Conservation (phyloP, 1,284 basidiomycete species). For the Cryptococcus neoformans region DNA sequence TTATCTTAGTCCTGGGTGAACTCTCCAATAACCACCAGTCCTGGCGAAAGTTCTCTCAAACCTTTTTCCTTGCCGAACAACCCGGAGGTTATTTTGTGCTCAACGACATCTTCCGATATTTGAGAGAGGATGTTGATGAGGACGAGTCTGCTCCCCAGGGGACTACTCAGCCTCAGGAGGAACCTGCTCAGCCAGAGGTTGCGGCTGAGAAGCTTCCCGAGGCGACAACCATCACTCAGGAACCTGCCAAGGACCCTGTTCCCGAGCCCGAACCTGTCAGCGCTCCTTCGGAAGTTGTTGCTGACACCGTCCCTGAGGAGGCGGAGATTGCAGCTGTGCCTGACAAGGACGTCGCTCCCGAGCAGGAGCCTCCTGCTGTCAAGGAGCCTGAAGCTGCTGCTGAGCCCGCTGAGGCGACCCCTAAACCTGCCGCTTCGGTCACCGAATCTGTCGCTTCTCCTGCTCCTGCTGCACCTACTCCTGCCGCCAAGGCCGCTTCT, state of each 20-base stretch:
- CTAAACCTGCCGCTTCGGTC: constrained; percentile 16
- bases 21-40: constrained; percentile 85
- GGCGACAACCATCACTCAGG: constrained; percentile 23
- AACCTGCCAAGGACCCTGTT: constrained; percentile 24
- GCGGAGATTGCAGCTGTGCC: constrained; percentile 47
- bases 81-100: constrained; percentile 99
- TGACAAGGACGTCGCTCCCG: constrained; percentile 32
- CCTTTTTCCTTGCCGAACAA: constrained; percentile 99
- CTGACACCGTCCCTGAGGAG: constrained; percentile 33
- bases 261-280: constrained; percentile 45
- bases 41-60: constrained; percentile 99
- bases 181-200: constrained; percentile 23
- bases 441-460: constrained; percentile 14
- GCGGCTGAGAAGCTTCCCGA: constrained; percentile 27
- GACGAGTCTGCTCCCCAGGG: constrained; percentile 71
- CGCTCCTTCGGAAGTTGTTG: constrained; percentile 29
- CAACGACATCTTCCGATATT: constrained; percentile 99
- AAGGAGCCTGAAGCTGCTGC: constrained; percentile 24
- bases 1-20: constrained; percentile 99
- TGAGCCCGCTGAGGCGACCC: constrained; percentile 14
- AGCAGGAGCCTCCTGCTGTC: constrained; percentile 25
- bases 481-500: constrained; percentile 8
- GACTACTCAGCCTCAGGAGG: constrained; percentile 68
- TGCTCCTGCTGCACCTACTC: constrained; percentile 13
- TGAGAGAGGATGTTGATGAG: constrained; percentile 84